Percentiles rank a stretch among this genome's conserved stretches.
phyloP scores from a whole-genome alignment of 345 rosid genomes.

The Euphorbia lathyris region DNA sequence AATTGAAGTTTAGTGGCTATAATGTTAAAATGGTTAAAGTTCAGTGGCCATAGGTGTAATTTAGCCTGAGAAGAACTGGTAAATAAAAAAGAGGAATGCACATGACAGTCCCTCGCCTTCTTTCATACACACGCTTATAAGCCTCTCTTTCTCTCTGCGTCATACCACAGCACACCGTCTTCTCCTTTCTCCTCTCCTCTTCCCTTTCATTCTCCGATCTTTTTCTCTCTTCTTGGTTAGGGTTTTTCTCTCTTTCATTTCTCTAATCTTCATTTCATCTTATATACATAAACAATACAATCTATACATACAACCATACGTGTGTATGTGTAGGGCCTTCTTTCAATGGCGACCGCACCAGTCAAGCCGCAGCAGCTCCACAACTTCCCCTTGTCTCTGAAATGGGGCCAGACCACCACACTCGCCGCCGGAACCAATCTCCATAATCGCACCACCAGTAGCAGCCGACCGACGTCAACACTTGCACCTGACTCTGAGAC shows the following conservation, averaged over 20 bases:
- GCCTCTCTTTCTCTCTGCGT: not conserved
- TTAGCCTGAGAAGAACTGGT: too few relatives aligned
- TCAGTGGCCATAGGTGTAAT: too few relatives aligned
- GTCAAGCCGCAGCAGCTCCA: conserved; percentile 72
- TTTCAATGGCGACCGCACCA: conserved; percentile 51
- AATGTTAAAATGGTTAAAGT: too few relatives aligned
- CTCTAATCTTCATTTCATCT: too few relatives aligned
- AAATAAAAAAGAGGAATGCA: not conserved
- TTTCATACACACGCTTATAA: not conserved
- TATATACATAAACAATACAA: too few relatives aligned
- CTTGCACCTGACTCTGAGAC: conserved; percentile 17
- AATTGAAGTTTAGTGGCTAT: too few relatives aligned
- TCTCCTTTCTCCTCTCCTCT: not conserved
- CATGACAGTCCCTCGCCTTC: not conserved
- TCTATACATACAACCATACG: not conserved
- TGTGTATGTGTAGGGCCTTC: not conserved
- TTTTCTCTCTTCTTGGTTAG: not conserved
- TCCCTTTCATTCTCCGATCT: not conserved
- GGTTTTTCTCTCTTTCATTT: not conserved
- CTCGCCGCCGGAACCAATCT: conserved; percentile 10
- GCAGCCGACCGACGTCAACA: not conserved
- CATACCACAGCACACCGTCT: not conserved
- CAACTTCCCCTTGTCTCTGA: conserved; percentile 59
- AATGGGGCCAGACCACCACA: conserved; percentile 45
- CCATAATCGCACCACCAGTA: not conserved